Conservation (phyloP, 1,284 basidiomycete species). For the Fomitopsis schrenkii region DNA sequence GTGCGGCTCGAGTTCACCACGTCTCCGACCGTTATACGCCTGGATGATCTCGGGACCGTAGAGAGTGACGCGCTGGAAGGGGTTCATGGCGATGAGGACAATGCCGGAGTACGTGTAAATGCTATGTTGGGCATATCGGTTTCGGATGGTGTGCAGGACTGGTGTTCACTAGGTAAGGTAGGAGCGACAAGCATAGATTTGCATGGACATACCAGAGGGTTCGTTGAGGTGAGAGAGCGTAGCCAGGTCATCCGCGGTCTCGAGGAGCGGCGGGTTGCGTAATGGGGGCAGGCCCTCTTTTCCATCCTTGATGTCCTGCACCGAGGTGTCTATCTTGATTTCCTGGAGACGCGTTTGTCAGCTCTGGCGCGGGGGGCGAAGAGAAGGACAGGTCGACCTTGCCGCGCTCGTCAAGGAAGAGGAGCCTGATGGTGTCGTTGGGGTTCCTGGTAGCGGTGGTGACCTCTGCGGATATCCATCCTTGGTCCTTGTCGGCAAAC, state of each 20-base stretch:
- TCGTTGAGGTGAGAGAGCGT: slow-evolving; percentile 98
- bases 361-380: not conserved
- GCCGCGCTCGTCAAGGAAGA: slow-evolving; percentile 82
- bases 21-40: slow-evolving; percentile 88
- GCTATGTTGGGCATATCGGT: slow-evolving; percentile 94
- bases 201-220: slow-evolving; percentile 71
- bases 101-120: slow-evolving; percentile 99
- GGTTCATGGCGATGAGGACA: slow-evolving; percentile 97
- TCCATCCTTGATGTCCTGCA: slow-evolving; percentile 71
- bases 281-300: slow-evolving; percentile 83
- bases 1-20: slow-evolving; percentile 97
- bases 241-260: slow-evolving; percentile 97
- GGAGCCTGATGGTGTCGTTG: slow-evolving; percentile 72
- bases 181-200: not conserved
- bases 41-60: slow-evolving; percentile 98
- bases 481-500: slow-evolving; percentile 91
- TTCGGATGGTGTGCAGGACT: slow-evolving; percentile 97
- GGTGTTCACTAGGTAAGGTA: not conserved
- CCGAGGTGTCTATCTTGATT: slow-evolving; percentile 72
- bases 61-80: slow-evolving; percentile 90
- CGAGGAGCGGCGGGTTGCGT: slow-evolving; percentile 93
- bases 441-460: slow-evolving; percentile 54
- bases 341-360: slow-evolving; percentile 44
- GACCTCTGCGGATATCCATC: slow-evolving; percentile 90
- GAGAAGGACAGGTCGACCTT: slow-evolving; percentile 51